Conservation (phyloP, 257 asterid species). For the Petunia axillaris region DNA sequence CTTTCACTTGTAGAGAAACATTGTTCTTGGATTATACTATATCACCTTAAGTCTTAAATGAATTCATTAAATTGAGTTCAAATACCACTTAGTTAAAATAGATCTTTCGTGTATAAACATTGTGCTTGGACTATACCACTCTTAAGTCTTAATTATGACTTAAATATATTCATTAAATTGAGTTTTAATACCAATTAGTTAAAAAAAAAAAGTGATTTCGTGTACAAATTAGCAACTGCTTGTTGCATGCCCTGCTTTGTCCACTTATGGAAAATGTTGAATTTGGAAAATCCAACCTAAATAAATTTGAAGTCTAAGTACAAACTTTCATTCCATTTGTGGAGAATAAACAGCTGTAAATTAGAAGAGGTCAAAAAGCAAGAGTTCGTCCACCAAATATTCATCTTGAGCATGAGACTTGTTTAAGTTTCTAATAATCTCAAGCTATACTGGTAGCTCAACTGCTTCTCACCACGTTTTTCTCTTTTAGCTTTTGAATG, state of each 20-base stretch:
- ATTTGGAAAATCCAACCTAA: too few species aligned
- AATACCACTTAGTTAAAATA: background rate
- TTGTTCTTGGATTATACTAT: background rate
- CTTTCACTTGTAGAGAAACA: background rate
- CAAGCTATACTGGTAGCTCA: constrained; percentile 1
- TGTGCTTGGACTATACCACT: background rate
- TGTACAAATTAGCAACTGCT: constrained; percentile 9
- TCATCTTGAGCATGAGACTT: background rate
- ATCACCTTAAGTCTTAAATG: background rate
- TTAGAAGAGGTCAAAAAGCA: background rate
- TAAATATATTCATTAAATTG: background rate
- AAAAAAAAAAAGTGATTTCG: background rate
- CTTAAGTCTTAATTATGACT: background rate
- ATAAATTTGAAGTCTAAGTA: too few species aligned
- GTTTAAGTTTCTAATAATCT: background rate
- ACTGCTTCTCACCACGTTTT: background rate
- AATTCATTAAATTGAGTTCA: background rate
- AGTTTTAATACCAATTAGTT: background rate
- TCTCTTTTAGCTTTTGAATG: background rate
- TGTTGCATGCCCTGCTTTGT: background rate
- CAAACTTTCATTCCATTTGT: too few species aligned
- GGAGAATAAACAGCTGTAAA: background rate
- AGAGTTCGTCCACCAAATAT: background rate
- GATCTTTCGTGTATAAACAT: background rate
- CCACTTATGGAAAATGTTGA: background rate